Conservation (phyloP, 2,329 filamentous ascomycete genomes). For the Diaporthe citriasiana region DNA sequence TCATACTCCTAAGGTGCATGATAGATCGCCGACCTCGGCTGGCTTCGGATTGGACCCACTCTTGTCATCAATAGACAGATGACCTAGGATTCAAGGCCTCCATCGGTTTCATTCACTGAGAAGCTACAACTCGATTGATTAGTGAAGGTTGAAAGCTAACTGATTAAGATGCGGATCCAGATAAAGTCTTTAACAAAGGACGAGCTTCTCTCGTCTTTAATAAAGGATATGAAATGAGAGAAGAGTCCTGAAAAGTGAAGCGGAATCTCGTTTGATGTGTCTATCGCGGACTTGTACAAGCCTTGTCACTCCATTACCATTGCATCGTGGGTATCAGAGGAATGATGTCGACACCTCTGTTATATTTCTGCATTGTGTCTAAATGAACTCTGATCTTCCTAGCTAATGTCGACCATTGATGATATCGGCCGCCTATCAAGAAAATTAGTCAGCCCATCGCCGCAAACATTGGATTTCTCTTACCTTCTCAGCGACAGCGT, state of each 20-base stretch:
- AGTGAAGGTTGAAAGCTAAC: no score
- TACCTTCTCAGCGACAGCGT: constrained; percentile 24
- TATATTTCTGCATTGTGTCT: neutral
- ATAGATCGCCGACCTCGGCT: neutral
- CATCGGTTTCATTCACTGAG: no score
- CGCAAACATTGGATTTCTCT: neutral
- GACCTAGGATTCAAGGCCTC: neutral
- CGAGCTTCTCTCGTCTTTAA: no score
- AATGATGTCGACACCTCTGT: neutral
- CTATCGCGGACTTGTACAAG: no score
- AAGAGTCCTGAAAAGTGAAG: no score
- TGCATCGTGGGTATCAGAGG: no score
- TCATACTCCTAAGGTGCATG: neutral
- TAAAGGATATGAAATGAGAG: no score
- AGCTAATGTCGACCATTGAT: neutral
- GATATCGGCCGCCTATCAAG: neutral
- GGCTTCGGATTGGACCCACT: neutral
- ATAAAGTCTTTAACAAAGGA: no score
- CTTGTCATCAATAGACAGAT: neutral
- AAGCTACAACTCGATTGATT: no score
- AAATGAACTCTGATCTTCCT: neutral
- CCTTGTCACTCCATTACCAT: no score
- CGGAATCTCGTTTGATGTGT: no score
- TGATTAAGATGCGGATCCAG: no score
- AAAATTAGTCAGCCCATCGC: neutral